phyloP scores from a whole-genome alignment of 257 asterid species.

The Cinchona pubescens region DNA sequence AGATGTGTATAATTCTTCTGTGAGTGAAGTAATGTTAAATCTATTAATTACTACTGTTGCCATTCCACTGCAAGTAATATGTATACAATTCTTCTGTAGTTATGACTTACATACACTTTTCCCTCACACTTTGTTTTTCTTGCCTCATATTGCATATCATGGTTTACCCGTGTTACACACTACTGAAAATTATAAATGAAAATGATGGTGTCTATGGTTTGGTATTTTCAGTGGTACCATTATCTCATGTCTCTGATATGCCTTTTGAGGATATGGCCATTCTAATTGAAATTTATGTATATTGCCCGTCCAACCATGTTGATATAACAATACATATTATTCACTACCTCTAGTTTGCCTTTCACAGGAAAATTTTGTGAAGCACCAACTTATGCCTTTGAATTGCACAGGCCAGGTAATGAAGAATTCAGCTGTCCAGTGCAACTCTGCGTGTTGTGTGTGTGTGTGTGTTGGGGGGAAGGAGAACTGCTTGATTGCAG shows the following conservation, averaged over 20 bases:
- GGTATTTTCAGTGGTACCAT: neutral
- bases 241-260: neutral
- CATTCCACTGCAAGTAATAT: neutral
- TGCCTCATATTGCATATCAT: neutral
- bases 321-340: neutral
- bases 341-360: neutral
- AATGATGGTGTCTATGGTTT: neutral
- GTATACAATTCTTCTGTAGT: neutral
- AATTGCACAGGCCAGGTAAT: constrained; percentile 60
- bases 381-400: constrained; percentile 43
- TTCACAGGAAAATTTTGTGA: constrained; percentile 46
- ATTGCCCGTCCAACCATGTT: neutral
- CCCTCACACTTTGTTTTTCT: neutral
- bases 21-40: too few species aligned
- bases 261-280: neutral
- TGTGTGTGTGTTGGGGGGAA: constrained; percentile 22
- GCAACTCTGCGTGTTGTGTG: neutral
- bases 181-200: neutral
- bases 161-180: neutral
- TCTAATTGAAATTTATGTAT: neutral
- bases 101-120: neutral
- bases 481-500: neutral
- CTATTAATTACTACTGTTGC: too few species aligned
- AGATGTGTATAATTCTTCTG: too few species aligned
- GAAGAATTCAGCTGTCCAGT: constrained; percentile 9